These are phyloP conservation scores for Tuber magnatum DNA, from an alignment of 495 filamentous ascomycete genomes.

Conservation along the genomic window DNA sequence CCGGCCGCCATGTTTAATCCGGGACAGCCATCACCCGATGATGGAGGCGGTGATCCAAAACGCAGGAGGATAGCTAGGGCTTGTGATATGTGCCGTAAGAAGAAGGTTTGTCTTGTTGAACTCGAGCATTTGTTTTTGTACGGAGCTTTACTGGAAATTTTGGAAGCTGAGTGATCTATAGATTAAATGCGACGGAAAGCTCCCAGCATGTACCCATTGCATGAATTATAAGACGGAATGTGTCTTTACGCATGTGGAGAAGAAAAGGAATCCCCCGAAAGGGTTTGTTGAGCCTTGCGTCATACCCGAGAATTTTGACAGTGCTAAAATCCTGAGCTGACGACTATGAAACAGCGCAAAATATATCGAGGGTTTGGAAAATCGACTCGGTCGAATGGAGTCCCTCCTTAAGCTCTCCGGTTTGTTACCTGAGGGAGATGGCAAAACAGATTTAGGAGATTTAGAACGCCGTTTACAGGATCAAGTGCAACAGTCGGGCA, in stretches of 20 bases:
- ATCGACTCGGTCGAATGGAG: constrained; percentile 90
- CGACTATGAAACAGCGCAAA: constrained; percentile 59
- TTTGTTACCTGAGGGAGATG: constrained; percentile 75
- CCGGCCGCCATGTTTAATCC: constrained; percentile 44
- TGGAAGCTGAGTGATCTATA: constrained; percentile 16
- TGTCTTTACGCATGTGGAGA: constrained; percentile 95
- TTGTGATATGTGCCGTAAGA: constrained; percentile 98
- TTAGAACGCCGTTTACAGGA: constrained; percentile 40
- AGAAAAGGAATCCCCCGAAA: constrained; percentile 96
- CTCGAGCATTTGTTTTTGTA: neutral
- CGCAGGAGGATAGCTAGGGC: constrained; percentile 89
- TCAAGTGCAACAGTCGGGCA: constrained; percentile 28
- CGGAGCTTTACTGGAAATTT: neutral
- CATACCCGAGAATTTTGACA: constrained; percentile 21
- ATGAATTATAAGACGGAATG: constrained; percentile 98
- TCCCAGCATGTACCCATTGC: constrained; percentile 91
- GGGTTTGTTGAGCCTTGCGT: constrained; percentile 54
- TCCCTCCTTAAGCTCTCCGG: constrained; percentile 78
- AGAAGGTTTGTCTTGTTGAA: constrained; percentile 53
- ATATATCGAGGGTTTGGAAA: constrained; percentile 96
- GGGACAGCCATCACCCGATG: constrained; percentile 43
- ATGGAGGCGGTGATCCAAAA: constrained; percentile 78
- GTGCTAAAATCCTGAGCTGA: constrained; percentile 22
- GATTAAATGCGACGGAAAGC: constrained; percentile 97
- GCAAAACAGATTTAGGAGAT: constrained; percentile 73